Evolutionary conservation across 2,329 filamentous ascomycete genomes (phyloP), one percentile per base, ranked within the genome.

Genomic region (Nakataea oryzae): DNA sequence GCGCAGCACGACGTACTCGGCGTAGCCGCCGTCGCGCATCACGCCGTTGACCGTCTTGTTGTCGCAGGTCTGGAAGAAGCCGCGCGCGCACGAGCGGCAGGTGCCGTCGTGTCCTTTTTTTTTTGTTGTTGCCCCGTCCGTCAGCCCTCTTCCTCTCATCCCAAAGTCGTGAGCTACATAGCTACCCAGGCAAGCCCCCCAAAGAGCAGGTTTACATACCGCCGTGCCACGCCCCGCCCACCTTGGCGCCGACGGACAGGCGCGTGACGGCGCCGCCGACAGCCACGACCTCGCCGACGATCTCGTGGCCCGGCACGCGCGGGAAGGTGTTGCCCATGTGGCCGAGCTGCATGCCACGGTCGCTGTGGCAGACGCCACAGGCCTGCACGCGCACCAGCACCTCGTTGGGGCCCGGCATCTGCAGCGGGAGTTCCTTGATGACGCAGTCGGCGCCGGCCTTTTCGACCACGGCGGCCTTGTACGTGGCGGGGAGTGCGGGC

Each of bases 271-370:
- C 75, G 0, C 80, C 75, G 7, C 85, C 84, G 0, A 90, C 71
- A 8, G 82, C 81, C 21, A 83, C 86, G 3, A 92, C 78, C 14
- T 84, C 81, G 13, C 89, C 88, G 62, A 92, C 81, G 41, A 88
- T 76, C 71, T 92, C 89, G 73, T 93, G 89, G 27, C 89, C 89
- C 0, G 87, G 85, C 2, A 86, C 74, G 87, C 67, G 82, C 86
- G 26, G 79, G 67, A n/a, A n/a, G n/a, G n/a, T n/a, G 56, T 82
- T 78, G 13, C 82, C 83, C 56, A 88, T 74, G 6, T 73, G 68
- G 29, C 84, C 84, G 59, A n/a, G n/a, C n/a, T 79, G 75, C 1
- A 82, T 72, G 61, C 71, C 73, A 26, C 74, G 64, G 67, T 91
- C 89, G 0, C 81, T 82, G 71, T 86, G 86, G 72, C 89, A 92